phyloP scores from a whole-genome alignment of 352 stramenopile genomes.

The Pythium myriotylum region DNA sequence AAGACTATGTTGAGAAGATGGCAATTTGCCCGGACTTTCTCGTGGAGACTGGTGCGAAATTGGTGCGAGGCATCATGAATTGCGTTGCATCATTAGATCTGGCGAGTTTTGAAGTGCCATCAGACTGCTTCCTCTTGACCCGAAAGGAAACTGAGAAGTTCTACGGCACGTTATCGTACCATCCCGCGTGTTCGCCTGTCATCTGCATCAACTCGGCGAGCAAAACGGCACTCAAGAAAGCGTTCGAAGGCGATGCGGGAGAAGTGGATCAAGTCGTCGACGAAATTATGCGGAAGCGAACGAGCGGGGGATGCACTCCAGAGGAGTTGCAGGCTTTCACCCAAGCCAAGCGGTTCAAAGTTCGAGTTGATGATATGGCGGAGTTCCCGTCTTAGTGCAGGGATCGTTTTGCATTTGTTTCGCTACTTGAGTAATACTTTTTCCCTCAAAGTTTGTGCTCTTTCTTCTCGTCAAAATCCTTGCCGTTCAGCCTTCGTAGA shows the following conservation, averaged over 20 bases:
- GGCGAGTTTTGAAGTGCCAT: slow-evolving; percentile 8
- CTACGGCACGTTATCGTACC: slow-evolving; percentile 34
- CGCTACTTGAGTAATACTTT: too few species aligned
- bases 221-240: slow-evolving; percentile 32
- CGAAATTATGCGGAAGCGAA: slow-evolving; percentile 20
- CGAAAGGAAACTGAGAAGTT: slow-evolving; percentile 28
- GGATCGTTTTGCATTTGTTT: too few species aligned
- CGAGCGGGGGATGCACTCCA: slow-evolving; percentile 23
- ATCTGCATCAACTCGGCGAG: slow-evolving; percentile 29
- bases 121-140: slow-evolving; percentile 26
- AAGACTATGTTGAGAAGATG: slow-evolving; percentile 17
- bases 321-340: slow-evolving; percentile 21
- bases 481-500: too few species aligned
- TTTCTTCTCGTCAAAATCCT: too few species aligned
- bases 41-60: slow-evolving; percentile 17
- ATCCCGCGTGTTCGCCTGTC: slow-evolving; percentile 35
- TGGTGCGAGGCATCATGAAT: slow-evolving; percentile 30
- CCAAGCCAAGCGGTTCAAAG: slow-evolving; percentile 23
- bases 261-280: slow-evolving; percentile 23
- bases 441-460: too few species aligned
- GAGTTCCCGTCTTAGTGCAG: slow-evolving; percentile 20
- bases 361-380: slow-evolving; percentile 21
- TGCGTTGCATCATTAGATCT: slow-evolving; percentile 17
- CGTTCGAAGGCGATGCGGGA: slow-evolving; percentile 23
- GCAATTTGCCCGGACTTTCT: slow-evolving; percentile 23